Conservation (phyloP, 257 asterid genomes). For the Solanum piurae region DNA sequence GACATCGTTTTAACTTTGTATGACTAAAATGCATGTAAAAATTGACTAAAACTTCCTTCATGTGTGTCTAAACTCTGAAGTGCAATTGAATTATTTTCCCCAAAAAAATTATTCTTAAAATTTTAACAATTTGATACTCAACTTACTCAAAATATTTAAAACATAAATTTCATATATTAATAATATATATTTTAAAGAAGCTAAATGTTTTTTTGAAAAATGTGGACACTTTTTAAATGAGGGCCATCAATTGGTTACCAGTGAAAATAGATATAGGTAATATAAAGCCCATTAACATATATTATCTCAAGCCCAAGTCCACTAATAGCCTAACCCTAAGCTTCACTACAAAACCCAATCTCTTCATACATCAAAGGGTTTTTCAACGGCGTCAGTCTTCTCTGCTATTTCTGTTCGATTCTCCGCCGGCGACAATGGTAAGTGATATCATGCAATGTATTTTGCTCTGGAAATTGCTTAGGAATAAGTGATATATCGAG, state of each 20-base stretch:
- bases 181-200: too few relatives aligned
- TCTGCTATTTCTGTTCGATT: neutral
- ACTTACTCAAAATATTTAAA: neutral
- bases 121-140: neutral
- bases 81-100: neutral
- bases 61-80: neutral
- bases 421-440: neutral
- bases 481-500: neutral
- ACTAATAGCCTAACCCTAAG: neutral
- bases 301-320: neutral
- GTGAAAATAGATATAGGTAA: neutral
- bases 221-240: neutral
- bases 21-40: neutral
- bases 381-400: neutral
- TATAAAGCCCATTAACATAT: neutral
- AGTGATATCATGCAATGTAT: neutral
- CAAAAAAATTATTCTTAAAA: neutral
- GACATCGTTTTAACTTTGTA: neutral
- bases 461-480: neutral
- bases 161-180: neutral
- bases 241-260: neutral
- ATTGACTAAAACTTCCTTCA: neutral
- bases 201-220: neutral
- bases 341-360: neutral
- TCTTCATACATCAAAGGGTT: neutral